Evolutionary conservation across 148 eudicot species (phyloP).

Genomic region (Linanthus parryae): DNA sequence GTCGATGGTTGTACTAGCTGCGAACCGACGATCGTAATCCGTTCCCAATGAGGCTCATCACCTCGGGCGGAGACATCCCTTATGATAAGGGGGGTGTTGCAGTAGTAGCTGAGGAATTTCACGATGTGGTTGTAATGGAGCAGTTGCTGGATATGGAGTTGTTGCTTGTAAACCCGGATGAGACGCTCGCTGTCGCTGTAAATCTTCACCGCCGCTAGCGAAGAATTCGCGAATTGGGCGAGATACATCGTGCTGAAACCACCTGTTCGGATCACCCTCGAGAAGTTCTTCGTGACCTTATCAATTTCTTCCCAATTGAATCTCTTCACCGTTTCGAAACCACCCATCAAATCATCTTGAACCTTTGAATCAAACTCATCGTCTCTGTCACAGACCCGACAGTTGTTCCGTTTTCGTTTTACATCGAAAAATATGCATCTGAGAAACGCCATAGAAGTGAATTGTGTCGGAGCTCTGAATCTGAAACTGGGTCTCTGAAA

Average conservation of each 20-base stretch:
- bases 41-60: too few relatives aligned
- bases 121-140: conserved; percentile 53
- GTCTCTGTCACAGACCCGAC: too few relatives aligned
- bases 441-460: too few relatives aligned
- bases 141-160: conserved; percentile 45
- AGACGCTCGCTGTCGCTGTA: conserved; percentile 49
- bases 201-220: conserved; percentile 55
- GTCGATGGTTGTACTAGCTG: too few relatives aligned
- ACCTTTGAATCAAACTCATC: not conserved
- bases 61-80: too few relatives aligned
- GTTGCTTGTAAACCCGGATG: conserved; percentile 45
- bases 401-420: too few relatives aligned
- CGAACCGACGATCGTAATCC: too few relatives aligned
- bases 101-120: conserved; percentile 54
- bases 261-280: conserved; percentile 54
- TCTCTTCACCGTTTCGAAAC: conserved; percentile 20
- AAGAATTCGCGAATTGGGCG: conserved; percentile 37
- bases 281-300: conserved; percentile 32
- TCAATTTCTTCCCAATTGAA: conserved; percentile 55
- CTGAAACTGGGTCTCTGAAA: too few relatives aligned
- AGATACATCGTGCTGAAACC: conserved; percentile 77
- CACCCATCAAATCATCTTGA: not conserved
- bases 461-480: too few relatives aligned
- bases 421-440: too few relatives aligned
- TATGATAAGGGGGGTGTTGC: too few relatives aligned